phyloP scores from a whole-genome alignment of 2,329 filamentous ascomycete genomes.

The Colletotrichum sp. region DNA sequence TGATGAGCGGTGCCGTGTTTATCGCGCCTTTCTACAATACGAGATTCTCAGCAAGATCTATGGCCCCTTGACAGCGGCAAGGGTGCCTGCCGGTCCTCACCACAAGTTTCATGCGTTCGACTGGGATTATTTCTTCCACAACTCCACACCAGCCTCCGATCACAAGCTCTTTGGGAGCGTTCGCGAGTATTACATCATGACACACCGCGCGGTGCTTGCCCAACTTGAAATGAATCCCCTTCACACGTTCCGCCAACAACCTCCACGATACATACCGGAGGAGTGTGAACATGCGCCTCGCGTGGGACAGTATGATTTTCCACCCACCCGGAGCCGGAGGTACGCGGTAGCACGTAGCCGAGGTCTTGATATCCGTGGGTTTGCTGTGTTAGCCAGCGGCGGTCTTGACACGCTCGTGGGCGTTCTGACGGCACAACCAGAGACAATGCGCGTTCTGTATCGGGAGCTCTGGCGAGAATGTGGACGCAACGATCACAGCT shows the following conservation, averaged over 20 bases:
- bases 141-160: background rate
- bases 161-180: background rate
- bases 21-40: background rate
- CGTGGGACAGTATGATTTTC: background rate
- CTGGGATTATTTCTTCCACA: background rate
- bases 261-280: background rate
- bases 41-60: background rate
- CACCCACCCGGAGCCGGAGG: too few relatives aligned
- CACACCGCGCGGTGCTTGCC: background rate
- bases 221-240: background rate
- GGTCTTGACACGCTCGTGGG: background rate
- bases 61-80: background rate
- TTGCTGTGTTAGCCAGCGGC: background rate
- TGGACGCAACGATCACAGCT: too few relatives aligned
- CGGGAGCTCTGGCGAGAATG: fast-evolving
- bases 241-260: background rate
- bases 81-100: background rate
- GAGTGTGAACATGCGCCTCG: background rate
- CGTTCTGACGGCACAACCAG: background rate
- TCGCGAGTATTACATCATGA: background rate
- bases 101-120: background rate
- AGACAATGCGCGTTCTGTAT: fast-evolving
- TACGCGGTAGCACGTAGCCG: too few relatives aligned
- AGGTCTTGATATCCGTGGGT: too few relatives aligned
- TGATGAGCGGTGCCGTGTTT: background rate